phyloP scores from a whole-genome alignment of 371 early-diverging fungal genomes.

The Vittaforma corneae region DNA sequence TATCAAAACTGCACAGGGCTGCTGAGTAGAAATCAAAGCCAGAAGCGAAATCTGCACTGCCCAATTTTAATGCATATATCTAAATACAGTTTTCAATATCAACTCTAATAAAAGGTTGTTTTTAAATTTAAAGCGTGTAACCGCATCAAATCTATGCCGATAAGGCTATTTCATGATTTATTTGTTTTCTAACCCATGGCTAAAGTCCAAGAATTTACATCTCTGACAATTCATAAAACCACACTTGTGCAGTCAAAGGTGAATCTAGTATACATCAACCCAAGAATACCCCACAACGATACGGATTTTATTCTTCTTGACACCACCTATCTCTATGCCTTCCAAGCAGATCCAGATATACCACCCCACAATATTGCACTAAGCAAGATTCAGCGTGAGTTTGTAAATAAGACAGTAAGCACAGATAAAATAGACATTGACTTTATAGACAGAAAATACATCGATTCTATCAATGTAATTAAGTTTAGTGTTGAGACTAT shows the following conservation, averaged over 20 bases:
- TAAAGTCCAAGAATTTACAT: too few species aligned
- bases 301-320: not conserved
- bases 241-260: not conserved
- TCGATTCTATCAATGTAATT: constrained; percentile 26
- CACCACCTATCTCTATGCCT: not conserved
- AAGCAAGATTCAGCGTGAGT: constrained; percentile 42
- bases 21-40: too few species aligned
- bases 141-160: too few species aligned
- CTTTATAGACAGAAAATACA: constrained; percentile 18
- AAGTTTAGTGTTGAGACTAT: constrained; percentile 29
- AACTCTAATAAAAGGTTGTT: too few species aligned
- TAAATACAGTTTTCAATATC: too few species aligned
- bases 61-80: too few species aligned
- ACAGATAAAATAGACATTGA: constrained; percentile 21
- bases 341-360: not conserved
- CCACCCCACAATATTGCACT: constrained; percentile 12
- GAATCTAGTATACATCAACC: constrained; percentile 7
- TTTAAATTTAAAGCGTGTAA: too few species aligned
- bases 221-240: not conserved
- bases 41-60: too few species aligned
- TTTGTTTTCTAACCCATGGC: too few species aligned
- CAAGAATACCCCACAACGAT: not conserved
- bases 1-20: too few species aligned
- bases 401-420: constrained; percentile 29
- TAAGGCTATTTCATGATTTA: too few species aligned